Percentiles rank a stretch among this genome's conserved stretches.
Evolutionary conservation across 2,329 filamentous ascomycete genomes (phyloP).

Genomic region (Dactylonectria estremocensis): DNA sequence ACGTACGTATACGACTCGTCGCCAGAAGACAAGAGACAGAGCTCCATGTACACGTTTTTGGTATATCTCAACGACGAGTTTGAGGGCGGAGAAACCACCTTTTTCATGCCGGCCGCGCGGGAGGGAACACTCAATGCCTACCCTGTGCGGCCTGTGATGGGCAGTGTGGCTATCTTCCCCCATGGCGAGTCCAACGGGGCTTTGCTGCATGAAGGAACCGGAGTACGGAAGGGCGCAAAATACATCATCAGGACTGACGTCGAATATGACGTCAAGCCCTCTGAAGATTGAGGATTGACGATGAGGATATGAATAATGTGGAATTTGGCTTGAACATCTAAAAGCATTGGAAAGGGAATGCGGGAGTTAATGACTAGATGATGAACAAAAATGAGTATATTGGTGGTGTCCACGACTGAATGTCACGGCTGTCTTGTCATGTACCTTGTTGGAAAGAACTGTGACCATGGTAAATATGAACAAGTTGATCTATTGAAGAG

Average conservation of each 20-base stretch:
- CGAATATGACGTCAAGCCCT: constrained; percentile 74
- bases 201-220: constrained; percentile 79
- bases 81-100: constrained; percentile 79
- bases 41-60: constrained; percentile 78
- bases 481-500: no score
- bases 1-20: constrained; percentile 79
- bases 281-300: not conserved
- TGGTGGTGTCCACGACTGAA: no score
- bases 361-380: not conserved
- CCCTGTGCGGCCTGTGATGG: constrained; percentile 78
- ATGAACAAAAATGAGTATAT: not conserved
- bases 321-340: not conserved
- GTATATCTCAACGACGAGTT: constrained; percentile 82
- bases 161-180: constrained; percentile 77
- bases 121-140: constrained; percentile 80
- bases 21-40: constrained; percentile 71
- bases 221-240: constrained; percentile 75
- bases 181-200: constrained; percentile 78
- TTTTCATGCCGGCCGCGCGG: constrained; percentile 75
- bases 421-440: no score
- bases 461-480: no score
- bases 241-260: constrained; percentile 82
- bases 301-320: not conserved
- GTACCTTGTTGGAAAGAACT: no score
- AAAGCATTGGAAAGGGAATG: not conserved